Evolutionary conservation across 352 stramenopile genomes (phyloP).

Genomic region (Globisporangium camurandrum): DNA sequence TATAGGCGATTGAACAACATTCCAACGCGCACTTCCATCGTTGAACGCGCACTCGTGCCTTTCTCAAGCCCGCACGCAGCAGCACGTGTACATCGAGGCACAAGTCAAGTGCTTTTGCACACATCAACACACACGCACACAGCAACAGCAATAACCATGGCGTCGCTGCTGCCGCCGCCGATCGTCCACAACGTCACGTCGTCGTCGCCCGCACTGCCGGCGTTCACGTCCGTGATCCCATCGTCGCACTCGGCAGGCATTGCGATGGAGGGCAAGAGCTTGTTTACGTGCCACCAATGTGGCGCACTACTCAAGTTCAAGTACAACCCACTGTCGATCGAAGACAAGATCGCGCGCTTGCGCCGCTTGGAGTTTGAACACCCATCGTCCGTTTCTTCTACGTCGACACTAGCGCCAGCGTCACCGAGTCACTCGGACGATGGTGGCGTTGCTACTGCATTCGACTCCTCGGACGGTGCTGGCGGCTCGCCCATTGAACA

Average conservation of each 20-base stretch:
- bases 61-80: no score
- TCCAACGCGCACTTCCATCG: no score
- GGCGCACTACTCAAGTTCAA: conserved; percentile 67
- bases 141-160: conserved; percentile 4
- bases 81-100: no score
- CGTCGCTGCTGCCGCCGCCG: conserved; percentile 12
- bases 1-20: no score
- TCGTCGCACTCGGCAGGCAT: conserved; percentile 16
- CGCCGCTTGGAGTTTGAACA: conserved; percentile 35
- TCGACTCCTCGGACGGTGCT: no score
- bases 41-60: no score
- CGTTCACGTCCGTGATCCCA: conserved; percentile 9
- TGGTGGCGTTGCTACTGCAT: conserved; percentile 2
- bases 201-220: neutral
- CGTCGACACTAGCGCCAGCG: conserved; percentile 3
- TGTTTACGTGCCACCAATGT: conserved; percentile 72
- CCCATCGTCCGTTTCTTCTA: neutral
- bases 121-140: no score
- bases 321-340: conserved; percentile 47
- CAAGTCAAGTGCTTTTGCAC: no score
- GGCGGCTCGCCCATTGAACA: conserved; percentile 6
- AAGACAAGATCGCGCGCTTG: conserved; percentile 55
- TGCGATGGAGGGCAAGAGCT: conserved; percentile 65
- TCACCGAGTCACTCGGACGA: conserved; percentile 18
- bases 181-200: conserved; percentile 14